Percentiles rank a stretch among this genome's conserved stretches.
Evolutionary conservation across 2,329 filamentous ascomycete genomes (phyloP).

Genomic region (Trichoderma harzianum): DNA sequence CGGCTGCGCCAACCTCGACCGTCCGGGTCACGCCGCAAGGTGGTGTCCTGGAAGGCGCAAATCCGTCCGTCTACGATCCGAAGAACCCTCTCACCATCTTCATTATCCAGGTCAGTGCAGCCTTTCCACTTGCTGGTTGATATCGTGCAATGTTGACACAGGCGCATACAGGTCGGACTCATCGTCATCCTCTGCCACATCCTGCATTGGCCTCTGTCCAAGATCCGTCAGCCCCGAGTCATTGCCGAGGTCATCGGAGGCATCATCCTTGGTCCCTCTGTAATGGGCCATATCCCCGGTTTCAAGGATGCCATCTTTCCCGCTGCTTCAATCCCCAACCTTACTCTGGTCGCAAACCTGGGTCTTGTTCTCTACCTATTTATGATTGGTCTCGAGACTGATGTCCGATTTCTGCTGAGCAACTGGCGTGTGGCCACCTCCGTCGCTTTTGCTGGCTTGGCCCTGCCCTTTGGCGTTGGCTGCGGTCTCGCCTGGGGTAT

Average conservation of each 20-base stretch:
- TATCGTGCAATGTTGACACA: not conserved
- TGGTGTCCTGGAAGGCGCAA: constrained; percentile 68
- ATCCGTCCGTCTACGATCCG: constrained; percentile 65
- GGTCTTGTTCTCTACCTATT: constrained; percentile 84
- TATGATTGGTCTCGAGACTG: constrained; percentile 82
- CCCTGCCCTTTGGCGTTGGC: constrained; percentile 77
- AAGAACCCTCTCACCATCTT: constrained; percentile 72
- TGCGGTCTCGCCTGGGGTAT: constrained; percentile 77
- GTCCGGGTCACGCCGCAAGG: constrained; percentile 39
- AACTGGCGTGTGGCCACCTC: constrained; percentile 79
- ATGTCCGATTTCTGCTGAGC: constrained; percentile 69
- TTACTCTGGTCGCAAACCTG: constrained; percentile 76
- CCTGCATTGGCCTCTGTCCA: constrained; percentile 72
- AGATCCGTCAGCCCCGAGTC: constrained; percentile 74
- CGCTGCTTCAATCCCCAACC: constrained; percentile 65
- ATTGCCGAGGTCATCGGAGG: constrained; percentile 85
- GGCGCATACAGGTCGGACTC: constrained; percentile 37
- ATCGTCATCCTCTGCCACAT: constrained; percentile 47
- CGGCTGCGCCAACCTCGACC: constrained; percentile 30
- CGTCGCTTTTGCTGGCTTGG: constrained; percentile 77
- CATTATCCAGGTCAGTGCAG: constrained; percentile 61
- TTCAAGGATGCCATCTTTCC: constrained; percentile 79
- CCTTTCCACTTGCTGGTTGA: not conserved
- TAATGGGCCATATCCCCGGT: constrained; percentile 80
- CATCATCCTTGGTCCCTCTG: constrained; percentile 79